phyloP scores from a whole-genome alignment of 2,329 filamentous ascomycete genomes.

The Diaporthe citri region DNA sequence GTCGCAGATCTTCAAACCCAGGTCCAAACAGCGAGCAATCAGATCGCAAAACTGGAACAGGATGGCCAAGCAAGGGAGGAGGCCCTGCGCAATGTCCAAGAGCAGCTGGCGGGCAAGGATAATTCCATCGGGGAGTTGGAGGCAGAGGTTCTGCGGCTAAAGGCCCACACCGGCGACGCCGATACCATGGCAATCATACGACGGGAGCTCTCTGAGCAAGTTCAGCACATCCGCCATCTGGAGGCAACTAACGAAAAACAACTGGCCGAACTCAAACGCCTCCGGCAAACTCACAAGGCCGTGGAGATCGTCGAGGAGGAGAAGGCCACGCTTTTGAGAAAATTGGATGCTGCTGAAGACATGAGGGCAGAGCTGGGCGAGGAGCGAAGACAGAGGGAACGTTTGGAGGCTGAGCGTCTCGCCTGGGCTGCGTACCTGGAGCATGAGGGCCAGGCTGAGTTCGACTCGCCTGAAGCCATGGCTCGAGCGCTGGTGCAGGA shows the following conservation, averaged over 20 bases:
- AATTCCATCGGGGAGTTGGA: constrained; percentile 80
- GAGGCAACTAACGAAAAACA: constrained; percentile 87
- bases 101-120: constrained; percentile 77
- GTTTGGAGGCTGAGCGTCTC: constrained; percentile 87
- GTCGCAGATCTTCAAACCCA: constrained; percentile 67
- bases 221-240: constrained; percentile 88
- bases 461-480: constrained; percentile 89
- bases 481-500: constrained; percentile 88
- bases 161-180: constrained; percentile 86
- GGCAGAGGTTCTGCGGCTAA: constrained; percentile 84
- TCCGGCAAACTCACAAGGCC: constrained; percentile 86
- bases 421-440: constrained; percentile 91
- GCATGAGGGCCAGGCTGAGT: constrained; percentile 77
- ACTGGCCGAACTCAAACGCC: constrained; percentile 80
- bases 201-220: constrained; percentile 89
- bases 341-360: constrained; percentile 79
- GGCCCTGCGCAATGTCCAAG: constrained; percentile 71
- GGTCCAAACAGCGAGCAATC: constrained; percentile 59
- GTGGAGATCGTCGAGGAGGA: constrained; percentile 96
- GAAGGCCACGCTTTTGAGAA: constrained; percentile 81
- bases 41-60: constrained; percentile 69
- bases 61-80: constrained; percentile 69
- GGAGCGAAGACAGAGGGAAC: constrained; percentile 83
- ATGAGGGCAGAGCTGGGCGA: constrained; percentile 84
- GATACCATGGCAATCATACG: constrained; percentile 90